Conservation (phyloP, 2,329 filamentous ascomycete genomes). For the Aspergillus felis region DNA sequence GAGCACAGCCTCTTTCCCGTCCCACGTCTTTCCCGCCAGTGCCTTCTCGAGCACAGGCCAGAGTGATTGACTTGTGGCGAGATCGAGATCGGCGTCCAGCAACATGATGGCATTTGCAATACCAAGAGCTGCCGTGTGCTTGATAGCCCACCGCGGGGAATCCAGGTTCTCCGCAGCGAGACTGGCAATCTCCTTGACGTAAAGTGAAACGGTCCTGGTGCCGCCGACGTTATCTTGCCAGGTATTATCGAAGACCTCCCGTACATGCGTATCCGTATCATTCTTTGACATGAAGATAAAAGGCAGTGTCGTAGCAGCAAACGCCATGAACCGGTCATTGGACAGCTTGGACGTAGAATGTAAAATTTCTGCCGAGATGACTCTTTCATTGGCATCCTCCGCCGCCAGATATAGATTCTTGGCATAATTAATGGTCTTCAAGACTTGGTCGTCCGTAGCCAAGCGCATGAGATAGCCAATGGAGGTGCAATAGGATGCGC, state of each 20-base stretch:
- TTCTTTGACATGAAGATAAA: conserved; percentile 86
- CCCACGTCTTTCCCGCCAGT: conserved; percentile 83
- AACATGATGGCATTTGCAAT: conserved; percentile 69
- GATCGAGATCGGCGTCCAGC: conserved; percentile 55
- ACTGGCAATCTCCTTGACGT: conserved; percentile 73
- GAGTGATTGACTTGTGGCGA: conserved; percentile 57
- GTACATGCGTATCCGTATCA: conserved; percentile 75
- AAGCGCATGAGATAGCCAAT: conserved; percentile 76
- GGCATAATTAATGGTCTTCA: conserved; percentile 52
- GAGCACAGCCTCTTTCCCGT: conserved; percentile 82
- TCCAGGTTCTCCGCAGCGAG: conserved; percentile 67
- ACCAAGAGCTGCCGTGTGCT: conserved; percentile 80
- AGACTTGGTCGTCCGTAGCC: conserved; percentile 56
- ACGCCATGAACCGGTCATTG: conserved; percentile 77
- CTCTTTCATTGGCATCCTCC: conserved; percentile 70
- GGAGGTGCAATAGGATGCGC: conserved; percentile 79
- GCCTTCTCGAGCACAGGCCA: conserved; percentile 85
- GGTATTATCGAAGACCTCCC: conserved; percentile 74
- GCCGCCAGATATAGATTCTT: conserved; percentile 74
- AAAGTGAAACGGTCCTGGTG: conserved; percentile 73
- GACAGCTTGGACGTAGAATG: conserved; percentile 80
- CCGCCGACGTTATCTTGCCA: conserved; percentile 92
- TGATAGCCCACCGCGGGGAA: conserved; percentile 82
- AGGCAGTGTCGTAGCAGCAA: conserved; percentile 72
- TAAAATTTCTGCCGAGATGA: conserved; percentile 78